Evolutionary conservation across 805 yeast species (phyloP).

Genomic region (Barnettozyma pratensis): DNA sequence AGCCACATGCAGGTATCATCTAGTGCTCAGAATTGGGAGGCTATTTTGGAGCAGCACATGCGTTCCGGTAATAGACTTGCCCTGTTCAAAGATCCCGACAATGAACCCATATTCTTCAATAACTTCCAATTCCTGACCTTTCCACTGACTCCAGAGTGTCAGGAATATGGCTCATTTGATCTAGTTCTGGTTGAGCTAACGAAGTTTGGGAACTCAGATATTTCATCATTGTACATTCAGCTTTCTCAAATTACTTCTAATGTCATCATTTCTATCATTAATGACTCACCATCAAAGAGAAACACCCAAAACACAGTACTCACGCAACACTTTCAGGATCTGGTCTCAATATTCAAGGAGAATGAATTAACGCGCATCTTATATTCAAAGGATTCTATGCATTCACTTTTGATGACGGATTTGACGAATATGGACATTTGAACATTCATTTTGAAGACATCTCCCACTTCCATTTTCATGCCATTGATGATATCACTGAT

Average conservation of each 20-base stretch:
- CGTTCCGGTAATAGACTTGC: too few species aligned
- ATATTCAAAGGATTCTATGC: background rate
- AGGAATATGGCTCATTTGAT: too few species aligned
- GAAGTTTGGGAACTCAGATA: background rate
- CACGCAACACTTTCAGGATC: background rate
- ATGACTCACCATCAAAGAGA: background rate
- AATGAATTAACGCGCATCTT: background rate
- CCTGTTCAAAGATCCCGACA: too few species aligned
- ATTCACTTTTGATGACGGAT: background rate
- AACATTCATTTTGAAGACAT: background rate
- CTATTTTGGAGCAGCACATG: too few species aligned
- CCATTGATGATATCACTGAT: background rate
- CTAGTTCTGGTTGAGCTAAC: constrained; percentile 27
- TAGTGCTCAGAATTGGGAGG: too few species aligned
- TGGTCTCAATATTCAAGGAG: background rate
- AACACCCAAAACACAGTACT: background rate
- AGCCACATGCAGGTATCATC: too few species aligned
- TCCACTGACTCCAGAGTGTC: too few species aligned
- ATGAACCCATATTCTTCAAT: too few species aligned
- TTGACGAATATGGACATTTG: background rate
- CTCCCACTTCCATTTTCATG: background rate
- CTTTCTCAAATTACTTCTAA: background rate
- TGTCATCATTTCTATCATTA: background rate
- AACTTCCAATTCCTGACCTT: too few species aligned
- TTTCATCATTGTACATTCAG: background rate